Evolutionary conservation across 2,329 filamentous ascomycete species (phyloP).

Genomic region (Fusarium newnesense): DNA sequence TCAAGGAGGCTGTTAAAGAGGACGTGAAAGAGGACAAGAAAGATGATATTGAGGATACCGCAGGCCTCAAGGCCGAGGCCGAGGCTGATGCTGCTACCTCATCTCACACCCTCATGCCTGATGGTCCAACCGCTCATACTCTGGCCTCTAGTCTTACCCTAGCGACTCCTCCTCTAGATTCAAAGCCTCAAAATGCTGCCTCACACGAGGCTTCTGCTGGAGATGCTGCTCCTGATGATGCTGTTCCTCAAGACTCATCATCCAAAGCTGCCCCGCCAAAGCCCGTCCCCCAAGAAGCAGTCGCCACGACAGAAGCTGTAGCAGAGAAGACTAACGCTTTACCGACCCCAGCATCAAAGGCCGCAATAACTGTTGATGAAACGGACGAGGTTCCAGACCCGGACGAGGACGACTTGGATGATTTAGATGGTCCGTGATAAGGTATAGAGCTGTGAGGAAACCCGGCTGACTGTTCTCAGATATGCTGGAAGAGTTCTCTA

Average conservation of each 20-base stretch:
- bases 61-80: conserved; percentile 3
- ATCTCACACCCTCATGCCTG: conserved; percentile 13
- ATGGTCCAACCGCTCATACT: conserved; percentile 15
- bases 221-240: not conserved
- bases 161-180: conserved; percentile 1
- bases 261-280: not conserved
- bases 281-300: conserved; percentile 2
- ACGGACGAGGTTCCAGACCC: conserved; percentile 79
- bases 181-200: conserved; percentile 1
- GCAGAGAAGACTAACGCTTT: conserved; percentile 9
- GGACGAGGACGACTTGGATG: conserved; percentile 91
- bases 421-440: conserved; percentile 77
- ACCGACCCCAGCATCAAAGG: not conserved
- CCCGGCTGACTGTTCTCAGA: conserved; percentile 61
- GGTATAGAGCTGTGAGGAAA: not conserved
- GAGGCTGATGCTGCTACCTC: conserved; percentile 12
- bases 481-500: conserved; percentile 90
- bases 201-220: conserved; percentile 3
- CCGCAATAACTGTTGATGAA: conserved; percentile 13
- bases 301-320: conserved; percentile 18
- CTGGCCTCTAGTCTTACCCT: conserved; percentile 5
- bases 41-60: conserved; percentile 1
- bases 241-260: not conserved
- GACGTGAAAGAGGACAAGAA: conserved; percentile 36
- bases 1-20: conserved; percentile 20